Evolutionary conservation across 2,329 filamentous ascomycete species (phyloP), one percentile per base, ranked within the genome.

Genomic region (Coccinonectria pachysandricola): DNA sequence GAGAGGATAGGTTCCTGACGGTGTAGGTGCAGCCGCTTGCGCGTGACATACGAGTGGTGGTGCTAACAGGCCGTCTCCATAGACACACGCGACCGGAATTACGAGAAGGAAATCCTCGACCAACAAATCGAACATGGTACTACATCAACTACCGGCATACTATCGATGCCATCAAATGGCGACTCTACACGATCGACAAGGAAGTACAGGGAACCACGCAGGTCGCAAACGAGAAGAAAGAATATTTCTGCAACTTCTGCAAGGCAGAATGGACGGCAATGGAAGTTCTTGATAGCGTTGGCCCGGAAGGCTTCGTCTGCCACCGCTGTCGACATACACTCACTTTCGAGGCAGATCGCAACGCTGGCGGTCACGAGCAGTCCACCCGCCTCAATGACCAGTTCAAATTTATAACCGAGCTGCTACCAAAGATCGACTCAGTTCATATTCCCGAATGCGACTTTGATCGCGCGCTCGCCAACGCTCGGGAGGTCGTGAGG

Each of bases 141-240:
- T 98, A 84, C 57, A 88, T 98, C 52, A 87, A 95, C 52, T 92
- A 92, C 48, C 84, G 91, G 33, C 81, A 84, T 31, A 85, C 88
- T 18, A 85, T 98, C 48, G 91, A 98, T 57, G 85, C 84, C 24
- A 92, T 94, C 59, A 98, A 98, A 56, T 98, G 82, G 71, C 79
- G 84, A 36, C 76, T 94, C 26, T 87, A 88, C 50, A 79, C 79
- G 30, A 75, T 96, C 42, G 86, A 87, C 41, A 87, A 88, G 52
- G 76, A 80, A 28, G 85, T 96, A 32, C 87, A 95, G 56, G 77
- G 79, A 10, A 78, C 84, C 31, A 82, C 83, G 10, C 76, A 83
- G 11, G 79, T 84, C 1, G 79, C 79, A 7, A 72, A 73, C 30
- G 88, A 96, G 55, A 81, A 85, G 53, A 95, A 95, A 54, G 91